Base-by-base conservation (phyloP, 495 filamentous ascomycete species). In the Penicillium herquei region DNA sequence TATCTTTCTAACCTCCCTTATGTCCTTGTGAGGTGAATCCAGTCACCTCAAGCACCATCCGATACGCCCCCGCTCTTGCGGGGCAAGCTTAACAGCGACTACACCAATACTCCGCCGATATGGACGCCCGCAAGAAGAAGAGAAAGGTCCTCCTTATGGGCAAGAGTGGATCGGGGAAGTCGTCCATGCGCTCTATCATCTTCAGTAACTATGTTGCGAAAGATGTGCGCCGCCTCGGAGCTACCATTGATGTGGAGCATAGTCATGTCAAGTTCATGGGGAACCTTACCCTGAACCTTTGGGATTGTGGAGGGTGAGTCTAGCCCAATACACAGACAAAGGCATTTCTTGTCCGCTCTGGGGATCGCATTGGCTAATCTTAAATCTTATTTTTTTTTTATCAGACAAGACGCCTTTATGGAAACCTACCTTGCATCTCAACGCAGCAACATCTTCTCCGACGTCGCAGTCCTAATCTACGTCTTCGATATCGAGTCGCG, bases 81-180 rank as follows among this genome's bases (percentile, higher is more conserved):
- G 66, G 66, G 66, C 62, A 67, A 61, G 52, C 63, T 64, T 39
- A 59, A 55, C 54, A 48, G 30, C 54, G 39, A 21, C 18, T 37
- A 37, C 21, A 26, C 34, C 34, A 37, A 53, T 49, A 26, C 21
- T 26, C 21, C 21, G 21, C 44, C 12, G 48, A 61, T 47, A 79
- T 78, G 74, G 75, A 79, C 62, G 66, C 68, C 39, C 75, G 79
- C 42, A 78, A 80, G 56, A 75, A 79, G 66, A 81, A 82, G 71
- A 81, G 78, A 75, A 82, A 82, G 76, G 78, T 82, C 33, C 70
- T 82, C 12, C 55, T 82, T 39, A 82, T 82, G 93, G 94, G 94
- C 57, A 97, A 97, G 77, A 92, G 88, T 58, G 94, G 94, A 55
- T 96, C 93, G n/a, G 94, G 94, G n/a, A 98, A 98, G 71, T 96